phyloP scores from a whole-genome alignment of 176 grass and related monocot species.

The Tillandsia leiboldiana region DNA sequence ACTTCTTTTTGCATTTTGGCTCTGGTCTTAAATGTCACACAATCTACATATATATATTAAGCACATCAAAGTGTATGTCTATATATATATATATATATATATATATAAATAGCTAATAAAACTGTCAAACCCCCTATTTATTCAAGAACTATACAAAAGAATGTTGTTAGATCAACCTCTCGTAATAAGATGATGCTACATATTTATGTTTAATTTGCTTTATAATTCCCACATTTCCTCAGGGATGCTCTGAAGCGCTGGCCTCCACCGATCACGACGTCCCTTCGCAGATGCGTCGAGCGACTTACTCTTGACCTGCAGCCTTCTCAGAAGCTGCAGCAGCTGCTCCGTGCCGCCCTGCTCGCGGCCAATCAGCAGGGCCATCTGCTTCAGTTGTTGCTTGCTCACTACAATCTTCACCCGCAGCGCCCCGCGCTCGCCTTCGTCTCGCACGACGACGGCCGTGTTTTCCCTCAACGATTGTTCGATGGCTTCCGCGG shows the following conservation, averaged over 20 bases:
- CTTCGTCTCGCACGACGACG: background rate
- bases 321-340: background rate
- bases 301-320: background rate
- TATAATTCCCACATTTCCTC: constrained; percentile 12
- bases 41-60: no score
- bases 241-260: constrained; percentile 22
- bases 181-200: background rate
- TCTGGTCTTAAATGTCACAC: no score
- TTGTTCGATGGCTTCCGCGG: constrained; percentile 15
- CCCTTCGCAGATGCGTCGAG: background rate
- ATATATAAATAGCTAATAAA: no score
- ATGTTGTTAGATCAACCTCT: background rate
- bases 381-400: constrained; percentile 10
- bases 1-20: no score
- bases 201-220: background rate
- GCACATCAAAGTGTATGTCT: no score
- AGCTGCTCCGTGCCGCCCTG: constrained; percentile 8
- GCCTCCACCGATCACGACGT: constrained; percentile 9
- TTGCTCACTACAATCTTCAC: constrained; percentile 1
- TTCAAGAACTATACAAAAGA: background rate
- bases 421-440: no score
- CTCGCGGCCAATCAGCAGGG: background rate
- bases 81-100: no score
- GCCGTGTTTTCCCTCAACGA: constrained; percentile 1
- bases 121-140: no score